phyloP scores from a whole-genome alignment of 78 protist genomes.

The Anaeramoeba flamelloides region DNA sequence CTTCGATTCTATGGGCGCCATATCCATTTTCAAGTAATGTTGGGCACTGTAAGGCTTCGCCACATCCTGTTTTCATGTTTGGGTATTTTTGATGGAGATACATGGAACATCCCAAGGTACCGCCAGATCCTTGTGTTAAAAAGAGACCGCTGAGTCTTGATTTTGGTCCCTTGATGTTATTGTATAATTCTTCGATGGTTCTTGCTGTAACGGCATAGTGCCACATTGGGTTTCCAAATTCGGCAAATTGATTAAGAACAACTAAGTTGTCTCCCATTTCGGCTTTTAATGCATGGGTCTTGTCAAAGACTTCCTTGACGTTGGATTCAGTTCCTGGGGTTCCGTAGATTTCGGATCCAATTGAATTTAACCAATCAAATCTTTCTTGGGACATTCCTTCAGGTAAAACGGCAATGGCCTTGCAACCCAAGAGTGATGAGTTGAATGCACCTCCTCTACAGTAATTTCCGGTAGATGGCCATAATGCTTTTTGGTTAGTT shows the following conservation, averaged over 20 bases:
- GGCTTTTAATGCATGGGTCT: constrained; percentile 11
- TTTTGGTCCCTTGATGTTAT: background rate
- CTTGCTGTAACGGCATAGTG: constrained; percentile 26
- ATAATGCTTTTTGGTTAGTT: constrained; percentile 14
- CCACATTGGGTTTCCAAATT: constrained; percentile 14
- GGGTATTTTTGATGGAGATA: constrained; percentile 22
- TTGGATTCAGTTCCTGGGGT: constrained; percentile 34
- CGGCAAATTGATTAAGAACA: constrained; percentile 26
- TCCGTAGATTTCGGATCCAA: constrained; percentile 27
- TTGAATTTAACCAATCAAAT: constrained; percentile 18
- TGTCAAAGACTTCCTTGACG: constrained; percentile 36
- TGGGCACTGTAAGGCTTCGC: constrained; percentile 32
- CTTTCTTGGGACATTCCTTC: constrained; percentile 35
- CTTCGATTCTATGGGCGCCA: constrained; percentile 32
- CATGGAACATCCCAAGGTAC: constrained; percentile 27
- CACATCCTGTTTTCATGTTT: background rate
- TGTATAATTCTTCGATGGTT: constrained; percentile 14
- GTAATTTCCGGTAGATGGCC: constrained; percentile 40
- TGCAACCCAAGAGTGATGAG: constrained; percentile 19
- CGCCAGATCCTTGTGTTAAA: constrained; percentile 21
- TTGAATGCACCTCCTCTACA: constrained; percentile 36
- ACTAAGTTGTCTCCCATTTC: background rate
- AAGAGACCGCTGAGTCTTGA: constrained; percentile 14
- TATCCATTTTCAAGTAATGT: constrained; percentile 23
- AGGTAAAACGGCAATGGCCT: constrained; percentile 29